A percentile compares a stretch with the other conserved stretches of the same genome.
Conservation (phyloP, 2,329 filamentous ascomycete genomes). For the Microcyclospora pomicola region DNA sequence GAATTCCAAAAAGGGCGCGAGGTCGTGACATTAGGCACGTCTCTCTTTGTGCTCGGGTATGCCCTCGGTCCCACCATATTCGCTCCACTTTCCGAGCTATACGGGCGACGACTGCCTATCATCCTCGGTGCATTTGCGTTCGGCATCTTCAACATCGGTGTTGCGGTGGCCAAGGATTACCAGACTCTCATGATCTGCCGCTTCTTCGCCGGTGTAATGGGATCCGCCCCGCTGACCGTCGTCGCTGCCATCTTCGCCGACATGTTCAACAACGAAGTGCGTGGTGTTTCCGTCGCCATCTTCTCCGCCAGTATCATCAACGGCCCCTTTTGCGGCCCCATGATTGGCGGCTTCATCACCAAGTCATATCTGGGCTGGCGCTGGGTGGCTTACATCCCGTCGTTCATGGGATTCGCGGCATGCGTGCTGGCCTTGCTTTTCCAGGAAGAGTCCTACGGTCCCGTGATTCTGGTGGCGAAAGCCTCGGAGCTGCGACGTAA, state of each 20-base stretch:
- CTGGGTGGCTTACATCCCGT: conserved; percentile 37
- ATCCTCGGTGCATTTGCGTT: conserved; percentile 22
- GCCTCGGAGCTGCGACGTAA: conserved; percentile 39
- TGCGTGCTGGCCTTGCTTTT: conserved; percentile 38
- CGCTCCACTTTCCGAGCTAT: conserved; percentile 36
- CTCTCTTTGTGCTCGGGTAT: conserved; percentile 28
- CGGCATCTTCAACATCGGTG: conserved; percentile 35
- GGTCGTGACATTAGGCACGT: conserved; percentile 24
- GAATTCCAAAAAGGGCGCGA: conserved; percentile 30
- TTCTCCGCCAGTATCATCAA: conserved; percentile 24
- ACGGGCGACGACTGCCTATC: conserved; percentile 21
- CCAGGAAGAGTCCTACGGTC: conserved; percentile 44
- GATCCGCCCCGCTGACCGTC: conserved; percentile 31
- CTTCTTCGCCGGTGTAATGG: conserved; percentile 25
- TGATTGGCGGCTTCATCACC: conserved; percentile 20
- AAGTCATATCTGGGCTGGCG: conserved; percentile 32
- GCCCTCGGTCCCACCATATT: conserved; percentile 27
- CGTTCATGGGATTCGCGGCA: conserved; percentile 42
- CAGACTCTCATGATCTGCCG: conserved; percentile 26
- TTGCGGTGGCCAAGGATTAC: conserved; percentile 25
- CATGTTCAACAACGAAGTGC: conserved; percentile 20
- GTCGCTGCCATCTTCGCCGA: conserved; percentile 34
- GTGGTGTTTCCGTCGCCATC: conserved; percentile 23
- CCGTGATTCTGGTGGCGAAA: conserved; percentile 43
- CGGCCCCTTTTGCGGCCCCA: conserved; percentile 5